Conservation (phyloP, 768 basidiomycete species). For the Lentinula sp. region DNA sequence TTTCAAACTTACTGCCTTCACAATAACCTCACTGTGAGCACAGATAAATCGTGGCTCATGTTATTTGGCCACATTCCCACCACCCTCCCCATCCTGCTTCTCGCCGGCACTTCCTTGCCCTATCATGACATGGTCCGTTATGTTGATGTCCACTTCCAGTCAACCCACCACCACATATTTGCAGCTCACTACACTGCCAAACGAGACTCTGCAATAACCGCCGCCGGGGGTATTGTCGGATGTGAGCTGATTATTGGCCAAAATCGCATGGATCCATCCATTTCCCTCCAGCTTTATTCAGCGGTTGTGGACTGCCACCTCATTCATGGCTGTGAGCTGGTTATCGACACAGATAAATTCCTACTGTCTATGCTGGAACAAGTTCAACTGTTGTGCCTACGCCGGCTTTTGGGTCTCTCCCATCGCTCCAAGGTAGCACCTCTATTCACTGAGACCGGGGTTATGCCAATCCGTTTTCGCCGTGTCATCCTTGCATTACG, state of each 20-base stretch:
- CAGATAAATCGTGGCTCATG: not conserved
- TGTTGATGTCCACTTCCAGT: not conserved
- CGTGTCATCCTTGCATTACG: not conserved
- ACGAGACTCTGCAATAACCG: not conserved
- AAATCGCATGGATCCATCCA: not conserved
- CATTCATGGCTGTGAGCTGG: not conserved
- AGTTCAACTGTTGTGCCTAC: not conserved
- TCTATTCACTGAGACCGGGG: not conserved
- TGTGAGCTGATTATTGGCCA: not conserved
- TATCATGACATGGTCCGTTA: not conserved
- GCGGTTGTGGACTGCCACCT: not conserved
- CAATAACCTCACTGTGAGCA: not conserved
- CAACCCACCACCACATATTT: not conserved
- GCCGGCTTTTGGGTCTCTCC: not conserved
- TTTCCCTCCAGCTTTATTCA: not conserved
- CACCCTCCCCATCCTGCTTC: not conserved
- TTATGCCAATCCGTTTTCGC: not conserved
- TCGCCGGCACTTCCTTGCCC: not conserved
- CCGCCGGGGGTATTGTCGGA: not conserved
- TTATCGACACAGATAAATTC: not conserved
- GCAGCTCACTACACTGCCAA: not conserved
- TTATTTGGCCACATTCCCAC: not conserved
- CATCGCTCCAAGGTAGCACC: not conserved
- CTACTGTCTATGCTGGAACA: not conserved
- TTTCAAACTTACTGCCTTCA: not conserved